Evolutionary conservation across 805 yeast species (phyloP), one percentile per base, ranked within the genome.

Genomic region (Candida tammaniensis): DNA sequence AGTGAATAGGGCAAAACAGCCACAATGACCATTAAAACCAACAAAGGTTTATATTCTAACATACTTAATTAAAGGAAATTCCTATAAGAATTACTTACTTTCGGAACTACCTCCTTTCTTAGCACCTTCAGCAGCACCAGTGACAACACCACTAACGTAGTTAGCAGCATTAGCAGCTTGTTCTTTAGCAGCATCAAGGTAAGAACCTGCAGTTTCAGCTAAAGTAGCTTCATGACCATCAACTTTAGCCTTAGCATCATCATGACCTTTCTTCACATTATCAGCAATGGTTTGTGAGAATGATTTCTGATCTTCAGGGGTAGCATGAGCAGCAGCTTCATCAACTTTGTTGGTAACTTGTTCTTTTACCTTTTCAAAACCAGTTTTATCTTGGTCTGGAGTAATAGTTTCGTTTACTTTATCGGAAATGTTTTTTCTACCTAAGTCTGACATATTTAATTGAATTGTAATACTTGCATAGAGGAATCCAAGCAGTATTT

Each of bases 391-490:
- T 38, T 74, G 61, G 44, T 86, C 81, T 46, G 95, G 95, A 47
- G 74, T 82, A 27, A 82, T 40, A 27, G 74, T 53, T 70, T 86
- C 95, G 35, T 72, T 38, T 48, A 75, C 64, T 64, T 86, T 84
- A 58, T 82, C 82, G 46, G 79, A 48, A 55, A 86, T 72, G 57
- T 75, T 66, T 69, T 87, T 86, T 82, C 95, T 83, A 52, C 83
- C 86, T 42, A 72, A 55, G 60, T 69, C 68, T 46, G 68, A 55
- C 68, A 61, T 61, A 21, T 27, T 39, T 6, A n/a, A 27, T 24
- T 15, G 24, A 13, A 17, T 13, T 12, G 9, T 22, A 29, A 8
- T 20, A 6, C 15, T 4, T 15, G n/a, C 4, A 10, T 17, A 14
- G 21, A 18, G 27, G 38, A 19, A 23, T 17, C 10, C 13, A 16